These are phyloP conservation scores for Microbotryomycetes sp. DNA, from an alignment of 1,284 basidiomycete species.

Conservation along the genomic window DNA sequence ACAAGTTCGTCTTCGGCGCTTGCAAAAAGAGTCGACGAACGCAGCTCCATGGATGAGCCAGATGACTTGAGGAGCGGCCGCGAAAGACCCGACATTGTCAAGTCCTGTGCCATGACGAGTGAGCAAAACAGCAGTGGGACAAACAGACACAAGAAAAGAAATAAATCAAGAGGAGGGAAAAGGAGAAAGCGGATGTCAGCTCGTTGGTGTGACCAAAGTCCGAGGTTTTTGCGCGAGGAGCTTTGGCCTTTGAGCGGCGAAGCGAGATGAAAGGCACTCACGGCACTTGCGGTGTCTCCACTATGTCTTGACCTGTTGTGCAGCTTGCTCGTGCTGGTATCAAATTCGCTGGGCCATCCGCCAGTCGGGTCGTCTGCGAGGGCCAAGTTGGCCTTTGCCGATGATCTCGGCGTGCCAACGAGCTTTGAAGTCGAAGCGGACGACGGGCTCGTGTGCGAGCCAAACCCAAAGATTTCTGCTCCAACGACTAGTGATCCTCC, in stretches of 20 bases:
- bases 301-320: not conserved
- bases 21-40: slow-evolving; percentile 14
- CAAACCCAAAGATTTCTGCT: slow-evolving; percentile 30
- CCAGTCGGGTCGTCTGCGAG: not conserved
- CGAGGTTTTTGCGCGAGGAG: not conserved
- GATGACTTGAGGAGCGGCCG: slow-evolving; percentile 7
- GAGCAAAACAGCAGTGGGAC: not conserved
- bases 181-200: not conserved
- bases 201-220: too few relatives aligned
- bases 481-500: slow-evolving; percentile 28
- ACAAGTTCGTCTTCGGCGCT: not conserved
- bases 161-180: not conserved
- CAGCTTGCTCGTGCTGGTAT: not conserved
- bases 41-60: slow-evolving; percentile 19
- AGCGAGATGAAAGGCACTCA: not conserved
- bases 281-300: not conserved
- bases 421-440: slow-evolving; percentile 11
- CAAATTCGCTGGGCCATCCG: not conserved
- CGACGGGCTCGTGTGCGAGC: not conserved
- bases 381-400: not conserved
- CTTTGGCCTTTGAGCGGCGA: not conserved
- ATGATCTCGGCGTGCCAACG: not conserved
- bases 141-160: not conserved
- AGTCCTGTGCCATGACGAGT: slow-evolving; percentile 12
- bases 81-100: slow-evolving; percentile 6